Evolutionary conservation across 768 basidiomycete species (phyloP), one percentile per base, ranked within the genome.

Genomic region (Phylloporus sp.): DNA sequence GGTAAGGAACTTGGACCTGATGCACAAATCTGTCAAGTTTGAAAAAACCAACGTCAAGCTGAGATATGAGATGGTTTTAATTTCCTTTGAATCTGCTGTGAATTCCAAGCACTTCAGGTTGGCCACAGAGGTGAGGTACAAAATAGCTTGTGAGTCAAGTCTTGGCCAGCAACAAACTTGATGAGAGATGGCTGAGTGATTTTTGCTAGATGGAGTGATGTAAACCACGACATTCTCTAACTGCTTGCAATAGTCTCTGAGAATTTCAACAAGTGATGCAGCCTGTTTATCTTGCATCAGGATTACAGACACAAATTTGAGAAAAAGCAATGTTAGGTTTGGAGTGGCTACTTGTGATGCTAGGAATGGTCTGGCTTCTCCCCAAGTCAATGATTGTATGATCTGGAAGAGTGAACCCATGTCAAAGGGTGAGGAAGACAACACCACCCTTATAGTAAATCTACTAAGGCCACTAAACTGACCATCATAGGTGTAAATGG

Each of bases 401-500:
- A 11, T 12, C 23, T 26, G 41, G 9, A 43, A 43, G n/a, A 27
- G 41, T 18, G 41, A n/a, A 10, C 10, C 26, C n/a, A n/a, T n/a
- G 18, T n/a, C 26, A 5, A 12, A 28, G 16, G 41, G 27, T n/a
- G 26, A 16, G 2, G 7, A 7, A 8, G 15, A 24, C 16, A 43
- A 18, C 18, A 43, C 2, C 26, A 2, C 3, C 26, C 15, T 11
- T 4, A 28, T 10, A 5, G 41, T 9, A 10, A 16, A 9, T 5
- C 18, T n/a, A 18, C 5, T 3, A n/a, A 28, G 0, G 4, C 4
- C 4, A 1, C 3, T 2, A 2, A 5, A 7, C 9, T 3, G 2
- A 9, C 0, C 22, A 4, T 5, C 6, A 20, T 10, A 11, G 10
- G 4, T 10, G 18, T 11, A n/a, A n/a, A 43, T 28, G 27, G 12